A percentile compares a stretch with the other conserved stretches of the same genome.
These are phyloP conservation scores for Hypomyces rosellus DNA, from an alignment of 2,329 filamentous ascomycete genomes.

Conservation along the genomic window DNA sequence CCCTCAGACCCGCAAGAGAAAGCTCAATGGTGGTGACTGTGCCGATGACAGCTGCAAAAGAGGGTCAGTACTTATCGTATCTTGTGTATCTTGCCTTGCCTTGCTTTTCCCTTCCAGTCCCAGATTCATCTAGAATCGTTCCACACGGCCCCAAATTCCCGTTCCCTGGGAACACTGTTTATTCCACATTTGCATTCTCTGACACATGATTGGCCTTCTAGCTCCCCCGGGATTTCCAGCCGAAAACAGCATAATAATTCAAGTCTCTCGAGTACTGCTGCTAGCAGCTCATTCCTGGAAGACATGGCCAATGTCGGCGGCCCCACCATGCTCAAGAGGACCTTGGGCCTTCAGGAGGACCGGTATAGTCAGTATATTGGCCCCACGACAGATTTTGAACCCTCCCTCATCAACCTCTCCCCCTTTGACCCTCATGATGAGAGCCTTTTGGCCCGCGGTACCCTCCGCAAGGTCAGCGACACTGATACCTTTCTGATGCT, in stretches of 20 bases:
- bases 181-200: slow-evolving; percentile 24
- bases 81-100: background rate
- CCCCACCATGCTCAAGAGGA: slow-evolving; percentile 59
- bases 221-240: slow-evolving; percentile 49
- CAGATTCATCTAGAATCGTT: background rate
- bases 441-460: slow-evolving; percentile 62
- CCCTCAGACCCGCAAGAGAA: slow-evolving; percentile 73
- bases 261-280: slow-evolving; percentile 55
- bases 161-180: slow-evolving; percentile 11
- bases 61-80: slow-evolving; percentile 50
- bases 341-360: slow-evolving; percentile 69
- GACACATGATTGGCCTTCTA: slow-evolving; percentile 44
- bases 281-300: slow-evolving; percentile 58
- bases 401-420: slow-evolving; percentile 74
- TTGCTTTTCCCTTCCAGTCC: background rate
- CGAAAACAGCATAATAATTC: slow-evolving; percentile 49
- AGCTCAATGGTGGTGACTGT: slow-evolving; percentile 60
- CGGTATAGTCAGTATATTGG: slow-evolving; percentile 80
- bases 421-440: slow-evolving; percentile 77
- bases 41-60: slow-evolving; percentile 59
- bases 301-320: slow-evolving; percentile 66
- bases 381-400: slow-evolving; percentile 76
- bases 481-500: slow-evolving; percentile 75
- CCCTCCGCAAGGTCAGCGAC: slow-evolving; percentile 69
- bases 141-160: background rate